Evolutionary conservation across 495 filamentous ascomycete genomes (phyloP), one percentile per base, ranked within the genome.

Genomic region (Evernia prunastri): DNA sequence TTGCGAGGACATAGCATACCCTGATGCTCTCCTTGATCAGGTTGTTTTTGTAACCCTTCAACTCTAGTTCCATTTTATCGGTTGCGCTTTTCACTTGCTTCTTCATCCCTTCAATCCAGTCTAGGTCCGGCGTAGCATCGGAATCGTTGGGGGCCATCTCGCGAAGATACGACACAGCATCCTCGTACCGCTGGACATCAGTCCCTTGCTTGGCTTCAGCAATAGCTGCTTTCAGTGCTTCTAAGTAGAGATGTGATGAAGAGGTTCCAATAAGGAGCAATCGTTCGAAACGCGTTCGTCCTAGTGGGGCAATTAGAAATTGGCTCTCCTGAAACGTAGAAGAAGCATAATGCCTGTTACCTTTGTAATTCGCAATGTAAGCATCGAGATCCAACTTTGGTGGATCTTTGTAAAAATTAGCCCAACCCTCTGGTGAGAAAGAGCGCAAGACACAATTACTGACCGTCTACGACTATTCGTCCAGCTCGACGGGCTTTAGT

Each of bases 21-120:
- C 95, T 78, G 66, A 97, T 96, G 75, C 92, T 97, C 75, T 98
- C 94, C 73, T 97, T 97, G 67, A 98, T 91, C 42, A 97, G 74
- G 67, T 97, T 98, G 69, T 97, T 96, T 75, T 96, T 98, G 76
- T 97, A 97, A 10, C 88, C 89, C 72, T 90, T 90, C 36, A 98
- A 76, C 71, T 97, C 91, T 9, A 81, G 77, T 66, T 96, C 89
- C 63, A 97, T 77, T 56, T 88, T 84, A 45, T 89, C 82, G 2
- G 84, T 86, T 69, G 91, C 86, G 3, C 75, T 74, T 62, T 84
- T 82, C 65, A 91, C 86, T n/a, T 79, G 72, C 42, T 81, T 83
- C 29, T 82, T 82, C 57, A 79, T 86, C 49, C 75, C 75, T 2
- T 86, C 81, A 8, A 87, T 77, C 94, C 93, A 97, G 15, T 73